Base-by-base conservation (phyloP, 495 filamentous ascomycete species). In the Beverwykella pulmonaria region DNA sequence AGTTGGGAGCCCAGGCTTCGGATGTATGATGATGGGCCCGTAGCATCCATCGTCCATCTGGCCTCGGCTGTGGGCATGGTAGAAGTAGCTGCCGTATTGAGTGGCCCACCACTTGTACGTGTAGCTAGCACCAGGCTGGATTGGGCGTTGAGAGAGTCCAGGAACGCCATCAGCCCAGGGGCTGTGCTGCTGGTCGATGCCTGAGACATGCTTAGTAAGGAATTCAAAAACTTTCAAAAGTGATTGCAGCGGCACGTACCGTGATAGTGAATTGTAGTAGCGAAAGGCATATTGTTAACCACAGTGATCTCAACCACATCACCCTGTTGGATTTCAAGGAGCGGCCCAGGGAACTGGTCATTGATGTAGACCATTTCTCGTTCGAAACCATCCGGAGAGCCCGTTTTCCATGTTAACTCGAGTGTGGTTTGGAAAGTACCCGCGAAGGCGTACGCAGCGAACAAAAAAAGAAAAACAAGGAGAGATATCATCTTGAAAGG, bases 81-180 rank as follows among this genome's bases (percentile, higher is more conserved):
- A 77, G 79, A 78, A 83, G 71, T 82, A 83, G 17, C 77, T 81
- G 20, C 84, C 83, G 64, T 80, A 80, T 20, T 80, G 77, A 6
- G 71, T 76, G 6, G 82, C 84, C 1, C 71, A 76, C 74, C 77
- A 87, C 32, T 74, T 71, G 63, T 85, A 83, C 17, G 64, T 70
- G 39, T 79, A 86, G 10, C 59, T 77, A 10, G 71, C 67, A 7
- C 79, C 80, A 2, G 81, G 77, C 46, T 69, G 62, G 39, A 87
- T 83, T 1, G 79, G 74, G 23, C 71, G 73, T 72, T 84, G 77
- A 15, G 75, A 71, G 8, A 83, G 56, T 19, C 82, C 81, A 17
- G 83, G 80, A 25, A 84, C 82, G 15, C 84, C 84, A 74, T 83
- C 81, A 1, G 78, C 72, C 76, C 76, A 81, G 7, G 81, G 80